Evolutionary conservation across 2,329 filamentous ascomycete species (phyloP).

Genomic region (Verticillium tricorpus): DNA sequence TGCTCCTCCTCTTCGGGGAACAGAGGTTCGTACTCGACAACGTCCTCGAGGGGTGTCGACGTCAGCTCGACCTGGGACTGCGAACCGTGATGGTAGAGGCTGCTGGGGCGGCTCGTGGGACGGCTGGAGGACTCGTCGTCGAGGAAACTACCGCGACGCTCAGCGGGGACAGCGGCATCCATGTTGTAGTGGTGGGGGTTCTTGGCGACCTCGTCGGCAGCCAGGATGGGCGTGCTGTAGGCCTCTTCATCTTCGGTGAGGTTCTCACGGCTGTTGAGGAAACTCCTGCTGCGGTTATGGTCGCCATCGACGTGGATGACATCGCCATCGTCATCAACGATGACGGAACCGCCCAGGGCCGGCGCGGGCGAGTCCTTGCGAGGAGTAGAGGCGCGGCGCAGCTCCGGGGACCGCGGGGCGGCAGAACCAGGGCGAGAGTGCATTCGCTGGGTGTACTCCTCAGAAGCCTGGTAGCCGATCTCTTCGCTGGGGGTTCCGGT

Average conservation of each 20-base stretch:
- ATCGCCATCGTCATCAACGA: constrained; percentile 44
- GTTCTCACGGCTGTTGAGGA: constrained; percentile 27
- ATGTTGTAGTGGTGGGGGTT: constrained; percentile 63
- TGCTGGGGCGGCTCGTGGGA: constrained; percentile 59
- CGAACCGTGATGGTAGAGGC: constrained; percentile 48
- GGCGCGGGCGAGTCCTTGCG: constrained; percentile 21
- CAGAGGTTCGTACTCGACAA: constrained; percentile 91
- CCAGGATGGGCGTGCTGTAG: constrained; percentile 76
- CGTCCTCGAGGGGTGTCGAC: constrained; percentile 74
- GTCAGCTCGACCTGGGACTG: constrained; percentile 47
- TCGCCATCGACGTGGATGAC: constrained; percentile 75
- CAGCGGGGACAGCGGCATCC: constrained; percentile 79
- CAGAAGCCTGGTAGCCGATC: constrained; percentile 80
- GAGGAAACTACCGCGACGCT: constrained; percentile 56
- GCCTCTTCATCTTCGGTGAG: constrained; percentile 45
- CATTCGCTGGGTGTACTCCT: constrained; percentile 76
- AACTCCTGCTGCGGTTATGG: constrained; percentile 29
- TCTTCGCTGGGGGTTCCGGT: constrained; percentile 83
- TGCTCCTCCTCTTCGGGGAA: constrained; percentile 72
- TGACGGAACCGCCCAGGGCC: constrained; percentile 23
- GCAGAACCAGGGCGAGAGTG: constrained; percentile 51
- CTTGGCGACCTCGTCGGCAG: constrained; percentile 80
- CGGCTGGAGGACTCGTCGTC: constrained; percentile 56
- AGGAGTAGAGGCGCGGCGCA: constrained; percentile 24
- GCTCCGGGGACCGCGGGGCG: constrained; percentile 28